These are phyloP conservation scores for Ascochyta rabiei DNA, from an alignment of 2,329 filamentous ascomycete genomes.

Conservation along the genomic window DNA sequence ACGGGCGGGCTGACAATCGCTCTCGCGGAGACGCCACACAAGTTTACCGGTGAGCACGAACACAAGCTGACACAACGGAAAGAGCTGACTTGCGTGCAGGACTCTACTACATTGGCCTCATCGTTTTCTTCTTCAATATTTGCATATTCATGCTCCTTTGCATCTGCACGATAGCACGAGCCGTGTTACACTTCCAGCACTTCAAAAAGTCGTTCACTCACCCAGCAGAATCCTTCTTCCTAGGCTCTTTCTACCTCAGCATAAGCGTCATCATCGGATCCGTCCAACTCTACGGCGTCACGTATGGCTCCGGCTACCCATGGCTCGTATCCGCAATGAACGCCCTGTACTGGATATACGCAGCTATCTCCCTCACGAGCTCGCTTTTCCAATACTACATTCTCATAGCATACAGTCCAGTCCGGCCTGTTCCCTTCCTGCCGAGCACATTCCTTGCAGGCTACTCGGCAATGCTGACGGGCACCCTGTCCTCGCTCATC, in stretches of 20 bases:
- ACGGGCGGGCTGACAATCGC: conserved; percentile 54
- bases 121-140: conserved; percentile 58
- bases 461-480: conserved; percentile 72
- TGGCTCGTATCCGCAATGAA: conserved; percentile 46
- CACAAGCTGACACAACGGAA: neutral
- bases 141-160: conserved; percentile 48
- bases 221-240: conserved; percentile 56
- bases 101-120: conserved; percentile 56
- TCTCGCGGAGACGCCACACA: conserved; percentile 50
- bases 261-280: conserved; percentile 47
- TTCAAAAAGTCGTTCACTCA: conserved; percentile 52
- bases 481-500: conserved; percentile 71
- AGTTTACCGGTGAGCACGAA: conserved; percentile 37
- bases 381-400: conserved; percentile 61
- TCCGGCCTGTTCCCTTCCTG: conserved; percentile 68
- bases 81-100: conserved; percentile 39
- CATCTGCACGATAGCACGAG: conserved; percentile 45
- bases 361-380: conserved; percentile 40
- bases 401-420: conserved; percentile 64
- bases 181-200: conserved; percentile 48
- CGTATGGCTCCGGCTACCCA: conserved; percentile 36
- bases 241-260: conserved; percentile 49
- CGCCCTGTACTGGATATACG: conserved; percentile 52
- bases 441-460: conserved; percentile 72
- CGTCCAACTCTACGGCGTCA: conserved; percentile 43